phyloP scores from a whole-genome alignment of 1,284 basidiomycete species.

The Naganishia albida region DNA sequence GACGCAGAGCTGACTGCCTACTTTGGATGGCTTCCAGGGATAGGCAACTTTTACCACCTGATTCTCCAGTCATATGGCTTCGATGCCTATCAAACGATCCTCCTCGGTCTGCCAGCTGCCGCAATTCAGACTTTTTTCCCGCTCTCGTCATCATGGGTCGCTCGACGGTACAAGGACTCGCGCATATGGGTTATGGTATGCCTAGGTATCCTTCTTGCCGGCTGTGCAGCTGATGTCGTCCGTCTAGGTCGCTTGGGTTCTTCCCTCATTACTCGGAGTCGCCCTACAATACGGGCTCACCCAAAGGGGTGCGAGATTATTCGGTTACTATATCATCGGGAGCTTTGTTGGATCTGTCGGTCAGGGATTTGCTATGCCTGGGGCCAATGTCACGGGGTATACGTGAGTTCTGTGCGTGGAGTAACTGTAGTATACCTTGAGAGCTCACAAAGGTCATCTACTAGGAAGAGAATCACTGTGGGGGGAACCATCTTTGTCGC shows the following conservation, averaged over 20 bases:
- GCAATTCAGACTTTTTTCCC: slow-evolving; percentile 43
- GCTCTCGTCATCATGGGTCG: slow-evolving; percentile 41
- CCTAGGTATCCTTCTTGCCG: slow-evolving; percentile 1
- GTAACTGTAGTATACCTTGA: not conserved
- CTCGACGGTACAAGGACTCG: slow-evolving; percentile 36
- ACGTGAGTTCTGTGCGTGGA: slow-evolving; percentile 33
- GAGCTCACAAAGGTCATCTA: not conserved
- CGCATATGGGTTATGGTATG: slow-evolving; percentile 40
- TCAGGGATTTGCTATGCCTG: slow-evolving; percentile 42
- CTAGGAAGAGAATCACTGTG: slow-evolving; percentile 39
- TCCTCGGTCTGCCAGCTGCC: slow-evolving; percentile 43
- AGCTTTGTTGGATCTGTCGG: slow-evolving; percentile 44
- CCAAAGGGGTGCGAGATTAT: slow-evolving; percentile 34
- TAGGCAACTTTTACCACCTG: slow-evolving; percentile 34
- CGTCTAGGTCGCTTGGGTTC: slow-evolving; percentile 39
- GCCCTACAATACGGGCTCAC: slow-evolving; percentile 31
- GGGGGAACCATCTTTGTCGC: slow-evolving; percentile 38
- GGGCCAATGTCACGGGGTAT: slow-evolving; percentile 43
- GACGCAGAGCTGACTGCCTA: slow-evolving; percentile 24
- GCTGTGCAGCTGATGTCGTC: not conserved
- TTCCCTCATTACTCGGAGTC: slow-evolving; percentile 11
- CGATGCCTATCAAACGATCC: slow-evolving; percentile 43
- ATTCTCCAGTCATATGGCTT: slow-evolving; percentile 45
- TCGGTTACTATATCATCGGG: slow-evolving; percentile 44
- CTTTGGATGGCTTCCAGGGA: slow-evolving; percentile 35